phyloP scores from a whole-genome alignment of 2,329 filamentous ascomycete genomes.

The Onygenales sp. region DNA sequence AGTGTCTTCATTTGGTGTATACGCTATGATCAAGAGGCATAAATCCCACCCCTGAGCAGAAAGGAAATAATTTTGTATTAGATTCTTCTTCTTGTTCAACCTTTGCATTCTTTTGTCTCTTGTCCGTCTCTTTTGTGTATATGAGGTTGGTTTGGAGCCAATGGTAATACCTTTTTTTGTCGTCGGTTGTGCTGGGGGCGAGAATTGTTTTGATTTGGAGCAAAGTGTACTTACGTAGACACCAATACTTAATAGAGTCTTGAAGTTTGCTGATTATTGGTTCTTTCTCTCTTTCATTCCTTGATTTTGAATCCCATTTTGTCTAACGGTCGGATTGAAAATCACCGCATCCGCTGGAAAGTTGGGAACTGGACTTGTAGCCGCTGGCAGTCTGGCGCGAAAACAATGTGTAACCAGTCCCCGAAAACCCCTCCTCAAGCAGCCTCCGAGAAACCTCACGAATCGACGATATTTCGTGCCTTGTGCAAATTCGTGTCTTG shows the following conservation, averaged over 20 bases:
- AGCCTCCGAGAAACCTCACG: no score
- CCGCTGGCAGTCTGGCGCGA: no score
- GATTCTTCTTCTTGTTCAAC: background rate
- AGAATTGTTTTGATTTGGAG: background rate
- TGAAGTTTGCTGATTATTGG: background rate
- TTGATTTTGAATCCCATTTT: background rate
- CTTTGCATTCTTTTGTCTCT: slow-evolving; percentile 2
- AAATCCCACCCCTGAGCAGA: background rate
- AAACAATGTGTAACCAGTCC: no score
- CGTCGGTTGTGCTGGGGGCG: background rate
- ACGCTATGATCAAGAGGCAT: background rate
- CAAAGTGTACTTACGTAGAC: background rate
- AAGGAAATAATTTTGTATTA: background rate
- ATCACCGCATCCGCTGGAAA: no score
- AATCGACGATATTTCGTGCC: no score
- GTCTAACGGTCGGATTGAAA: no score
- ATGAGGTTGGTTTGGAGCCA: slow-evolving; percentile 4
- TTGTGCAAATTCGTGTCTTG: no score
- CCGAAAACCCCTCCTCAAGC: no score
- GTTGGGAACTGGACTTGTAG: no score
- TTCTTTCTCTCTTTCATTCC: background rate
- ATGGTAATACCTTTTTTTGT: slow-evolving; percentile 2
- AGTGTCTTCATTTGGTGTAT: background rate
- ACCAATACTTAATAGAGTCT: background rate
- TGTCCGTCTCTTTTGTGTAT: slow-evolving; percentile 4